Base-by-base conservation (phyloP, 83 land plant species). In the Picea abies region DNA sequence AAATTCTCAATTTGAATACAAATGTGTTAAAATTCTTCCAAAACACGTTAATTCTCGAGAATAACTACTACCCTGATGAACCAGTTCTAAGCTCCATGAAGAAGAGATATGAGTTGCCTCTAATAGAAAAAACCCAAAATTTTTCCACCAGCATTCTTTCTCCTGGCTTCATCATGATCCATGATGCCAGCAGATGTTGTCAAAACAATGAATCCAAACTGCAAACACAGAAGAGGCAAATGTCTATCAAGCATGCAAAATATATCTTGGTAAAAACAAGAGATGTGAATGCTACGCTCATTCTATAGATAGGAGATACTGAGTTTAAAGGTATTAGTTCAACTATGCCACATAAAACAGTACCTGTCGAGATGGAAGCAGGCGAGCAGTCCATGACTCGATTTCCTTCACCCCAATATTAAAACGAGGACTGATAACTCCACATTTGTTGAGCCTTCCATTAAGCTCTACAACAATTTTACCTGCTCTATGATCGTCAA, bases 391-490 rank as follows among this genome's bases (percentile, higher is more conserved):
- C 93, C 93, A 91, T 19, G 87, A 81, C 77, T 91, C 93, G 56
- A 91, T 82, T 47, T 91, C 93, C 20, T 79, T 83, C 32, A 91
- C 92, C 56, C 90, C 92, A 60, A 91, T 81, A 86, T 91, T 88
- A 82, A 91, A 91, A 8, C 92, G 86, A 71, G 92, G 93, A 72
- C 92, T 91, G 71, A 91, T 91, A 12, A 91, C 92, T 19, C 92
- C 92, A 60, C 92, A 91, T 82, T 91, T 91, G 85, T 91, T 91
- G 68, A 91, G 81, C 81, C 92, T 90, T 10, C 92, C 92, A 67
- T 91, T 91, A 39, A 91, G 83, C 85, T 91, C 92, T 16, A 90
- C 92, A 22, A 91, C 92, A 62, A 91, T 91, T 86, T 91, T 91
- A 9, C 93, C 93, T 16, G 93, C 83, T 70, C 92, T 82, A 49